Base-by-base conservation (phyloP, 768 basidiomycete species). In the Sporobolomyces pararoseus region DNA sequence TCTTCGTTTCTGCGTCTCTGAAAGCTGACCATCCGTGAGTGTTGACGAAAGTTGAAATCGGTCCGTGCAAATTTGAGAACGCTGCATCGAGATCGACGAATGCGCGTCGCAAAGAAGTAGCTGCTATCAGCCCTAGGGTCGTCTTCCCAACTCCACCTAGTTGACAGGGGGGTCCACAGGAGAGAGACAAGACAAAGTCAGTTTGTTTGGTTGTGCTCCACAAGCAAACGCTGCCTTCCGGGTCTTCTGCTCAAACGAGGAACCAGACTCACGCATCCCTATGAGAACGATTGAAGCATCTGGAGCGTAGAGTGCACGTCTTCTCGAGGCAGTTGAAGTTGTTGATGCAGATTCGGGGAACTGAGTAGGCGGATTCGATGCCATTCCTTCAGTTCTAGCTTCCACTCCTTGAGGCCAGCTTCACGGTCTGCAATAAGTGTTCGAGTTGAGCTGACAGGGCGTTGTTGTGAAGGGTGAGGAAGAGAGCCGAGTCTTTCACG, bases 221-320 rank as follows among this genome's bases (percentile, higher is more conserved):
- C n/a, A n/a, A n/a, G n/a, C n/a, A n/a, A n/a, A n/a, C n/a, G n/a
- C n/a, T n/a, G n/a, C n/a, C n/a, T n/a, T n/a, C n/a, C n/a, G n/a
- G n/a, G n/a, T n/a, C n/a, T n/a, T n/a, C n/a, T n/a, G n/a, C n/a
- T n/a, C n/a, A n/a, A n/a, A n/a, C n/a, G n/a, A n/a, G n/a, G n/a
- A n/a, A n/a, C n/a, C n/a, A 31, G 89, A 88, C 23, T 93, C 92
- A 29, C 93, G 89, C 94, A 98, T 97, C 27, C 95, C 92, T 67
- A 91, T 87, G 68, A 95, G 80, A 65, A 91, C 80, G 69, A 92
- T 84, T 27, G 80, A 79, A 2, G 78, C 78, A 52, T 77, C 73
- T 0, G 76, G 61, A 44, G 75, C 68, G 69, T 72, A 73, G 6
- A 72, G 34, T 0, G 70, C 54, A n/a, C 29, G 23, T 3, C 47